A percentile compares a stretch with the other conserved stretches of the same genome.
These are phyloP conservation scores for Peltaster fructicola DNA, from an alignment of 2,329 filamentous ascomycete genomes.

Conservation along the genomic window DNA sequence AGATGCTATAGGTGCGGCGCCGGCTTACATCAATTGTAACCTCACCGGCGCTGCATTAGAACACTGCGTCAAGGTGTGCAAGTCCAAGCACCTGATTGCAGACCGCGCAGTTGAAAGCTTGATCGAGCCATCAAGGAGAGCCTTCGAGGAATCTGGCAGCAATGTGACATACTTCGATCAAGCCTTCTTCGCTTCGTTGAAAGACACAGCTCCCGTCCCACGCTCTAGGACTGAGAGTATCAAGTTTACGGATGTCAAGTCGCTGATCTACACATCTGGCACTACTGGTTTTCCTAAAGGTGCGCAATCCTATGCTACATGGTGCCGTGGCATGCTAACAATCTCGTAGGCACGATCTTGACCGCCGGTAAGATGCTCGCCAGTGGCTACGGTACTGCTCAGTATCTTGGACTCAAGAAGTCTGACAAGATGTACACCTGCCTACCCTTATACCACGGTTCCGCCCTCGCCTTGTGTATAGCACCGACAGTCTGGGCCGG, in stretches of 20 bases:
- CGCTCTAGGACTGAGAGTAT: constrained; percentile 5
- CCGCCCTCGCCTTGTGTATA: constrained; percentile 48
- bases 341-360: constrained; percentile 12
- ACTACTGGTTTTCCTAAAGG: constrained; percentile 37
- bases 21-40: constrained; percentile 19
- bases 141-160: constrained; percentile 7
- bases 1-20: constrained; percentile 35
- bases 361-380: constrained; percentile 9
- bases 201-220: constrained; percentile 12
- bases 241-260: constrained; percentile 36
- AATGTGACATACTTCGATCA: constrained; percentile 13
- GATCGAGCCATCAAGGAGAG: constrained; percentile 11
- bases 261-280: constrained; percentile 68
- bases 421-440: constrained; percentile 38
- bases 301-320: too few species aligned
- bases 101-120: constrained; percentile 10
- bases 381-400: constrained; percentile 40
- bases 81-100: constrained; percentile 10
- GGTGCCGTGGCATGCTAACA: too few species aligned
- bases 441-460: constrained; percentile 77
- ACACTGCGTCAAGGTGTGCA: constrained; percentile 19
- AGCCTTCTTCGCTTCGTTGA: constrained; percentile 5
- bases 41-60: constrained; percentile 17
- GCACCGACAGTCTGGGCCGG: constrained; percentile 40
- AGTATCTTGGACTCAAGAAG: constrained; percentile 40